These are phyloP conservation scores for Aspergillus spinulosporus DNA, from an alignment of 2,329 filamentous ascomycete species.

Conservation along the genomic window DNA sequence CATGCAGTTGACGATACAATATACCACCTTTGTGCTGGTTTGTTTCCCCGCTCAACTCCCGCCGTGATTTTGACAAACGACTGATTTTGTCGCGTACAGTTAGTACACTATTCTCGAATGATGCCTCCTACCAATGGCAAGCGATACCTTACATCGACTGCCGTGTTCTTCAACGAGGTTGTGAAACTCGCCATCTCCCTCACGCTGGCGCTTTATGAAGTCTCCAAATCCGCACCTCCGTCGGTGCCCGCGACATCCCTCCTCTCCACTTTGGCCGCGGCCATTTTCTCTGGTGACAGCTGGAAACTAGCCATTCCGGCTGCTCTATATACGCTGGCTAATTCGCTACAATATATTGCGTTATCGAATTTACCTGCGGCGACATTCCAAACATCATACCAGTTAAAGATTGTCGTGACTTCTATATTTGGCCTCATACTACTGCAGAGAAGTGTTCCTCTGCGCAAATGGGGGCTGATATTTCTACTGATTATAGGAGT, in stretches of 20 bases:
- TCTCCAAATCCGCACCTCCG: conserved; percentile 72
- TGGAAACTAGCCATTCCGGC: conserved; percentile 95
- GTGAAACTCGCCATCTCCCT: conserved; percentile 85
- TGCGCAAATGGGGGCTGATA: conserved; percentile 77
- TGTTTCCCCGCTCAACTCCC: conserved; percentile 18
- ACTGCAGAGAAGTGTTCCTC: conserved; percentile 68
- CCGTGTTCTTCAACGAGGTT: conserved; percentile 89
- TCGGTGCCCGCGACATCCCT: conserved; percentile 78
- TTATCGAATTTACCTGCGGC: conserved; percentile 89
- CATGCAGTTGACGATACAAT: conserved; percentile 45
- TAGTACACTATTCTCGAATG: conserved; percentile 91
- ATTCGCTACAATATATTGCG: conserved; percentile 89
- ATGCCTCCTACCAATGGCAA: conserved; percentile 82
- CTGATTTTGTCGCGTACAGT: conserved; percentile 48
- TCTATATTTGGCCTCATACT: conserved; percentile 82
- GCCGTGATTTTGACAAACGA: background rate
- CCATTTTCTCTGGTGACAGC: conserved; percentile 84
- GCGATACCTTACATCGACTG: conserved; percentile 90
- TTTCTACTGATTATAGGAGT: conserved; percentile 79
- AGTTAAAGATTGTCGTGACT: conserved; percentile 90
- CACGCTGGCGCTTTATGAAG: conserved; percentile 83
- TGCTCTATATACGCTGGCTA: conserved; percentile 84
- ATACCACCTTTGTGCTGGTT: conserved; percentile 47
- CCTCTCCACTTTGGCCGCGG: conserved; percentile 74
- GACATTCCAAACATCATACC: conserved; percentile 90